phyloP scores from a whole-genome alignment of 257 asterid genomes.

The Petunia axillaris region DNA sequence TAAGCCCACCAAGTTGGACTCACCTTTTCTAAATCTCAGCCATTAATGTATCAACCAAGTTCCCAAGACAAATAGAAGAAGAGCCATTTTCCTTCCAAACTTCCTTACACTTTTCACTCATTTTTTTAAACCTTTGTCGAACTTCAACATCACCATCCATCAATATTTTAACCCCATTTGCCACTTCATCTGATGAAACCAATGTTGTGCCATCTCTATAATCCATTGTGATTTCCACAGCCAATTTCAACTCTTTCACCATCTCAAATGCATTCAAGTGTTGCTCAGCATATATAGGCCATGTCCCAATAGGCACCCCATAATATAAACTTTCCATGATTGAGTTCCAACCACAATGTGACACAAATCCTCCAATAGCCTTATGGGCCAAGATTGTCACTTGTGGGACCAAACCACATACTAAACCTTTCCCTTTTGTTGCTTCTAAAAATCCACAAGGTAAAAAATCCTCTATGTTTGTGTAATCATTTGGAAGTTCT shows the following conservation, averaged over 20 bases:
- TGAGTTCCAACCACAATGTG: slow-evolving; percentile 38
- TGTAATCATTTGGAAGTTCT: slow-evolving; percentile 10
- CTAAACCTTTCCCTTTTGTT: slow-evolving; percentile 22
- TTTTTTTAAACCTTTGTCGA: slow-evolving; percentile 28
- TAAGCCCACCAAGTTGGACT: neutral
- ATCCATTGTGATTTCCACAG: slow-evolving; percentile 31
- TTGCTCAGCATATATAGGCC: slow-evolving; percentile 38
- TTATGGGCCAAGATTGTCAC: slow-evolving; percentile 30
- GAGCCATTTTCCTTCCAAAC: slow-evolving; percentile 35
- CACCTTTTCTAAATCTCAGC: neutral
- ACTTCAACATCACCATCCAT: slow-evolving; percentile 26
- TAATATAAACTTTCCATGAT: slow-evolving; percentile 26
- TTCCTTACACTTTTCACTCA: slow-evolving; percentile 25
- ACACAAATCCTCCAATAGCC: slow-evolving; percentile 34
- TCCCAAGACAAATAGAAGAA: slow-evolving; percentile 11
- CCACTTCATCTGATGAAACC: slow-evolving; percentile 25
- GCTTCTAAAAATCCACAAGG: slow-evolving; percentile 26
- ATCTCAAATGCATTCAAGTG: slow-evolving; percentile 33
- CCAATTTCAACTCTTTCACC: slow-evolving; percentile 34
- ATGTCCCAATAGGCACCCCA: slow-evolving; percentile 33
- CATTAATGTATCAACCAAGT: slow-evolving; percentile 19
- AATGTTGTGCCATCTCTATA: slow-evolving; percentile 12
- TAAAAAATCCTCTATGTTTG: slow-evolving; percentile 9
- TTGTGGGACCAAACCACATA: slow-evolving; percentile 37
- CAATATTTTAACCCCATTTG: slow-evolving; percentile 24